Conservation (phyloP, 306 rosid species). For the Citrullus amarus region DNA sequence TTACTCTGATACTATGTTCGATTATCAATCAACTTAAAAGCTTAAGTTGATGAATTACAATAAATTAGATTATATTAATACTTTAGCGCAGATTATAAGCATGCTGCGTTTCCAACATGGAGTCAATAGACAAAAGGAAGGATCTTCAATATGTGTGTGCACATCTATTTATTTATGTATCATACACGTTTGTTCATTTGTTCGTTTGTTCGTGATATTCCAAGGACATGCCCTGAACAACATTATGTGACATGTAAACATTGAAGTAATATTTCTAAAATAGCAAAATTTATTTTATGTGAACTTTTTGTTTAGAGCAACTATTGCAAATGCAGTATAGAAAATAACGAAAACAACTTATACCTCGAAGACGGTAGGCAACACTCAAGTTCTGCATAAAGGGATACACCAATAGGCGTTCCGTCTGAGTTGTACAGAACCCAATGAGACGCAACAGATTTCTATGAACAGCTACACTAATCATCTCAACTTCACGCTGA, state of each 20-base stretch:
- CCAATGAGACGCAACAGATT: conserved; percentile 84
- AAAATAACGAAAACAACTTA: neutral
- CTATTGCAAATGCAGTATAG: neutral
- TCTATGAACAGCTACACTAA: conserved; percentile 91
- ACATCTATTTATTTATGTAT: neutral
- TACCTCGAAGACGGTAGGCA: conserved; percentile 89
- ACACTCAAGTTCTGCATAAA: conserved; percentile 97
- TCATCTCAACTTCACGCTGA: conserved; percentile 99
- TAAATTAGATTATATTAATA: too few species aligned
- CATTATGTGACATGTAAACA: neutral
- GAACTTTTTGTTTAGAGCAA: neutral
- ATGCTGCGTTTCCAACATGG: neutral
- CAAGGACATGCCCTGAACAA: neutral
- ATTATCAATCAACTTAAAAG: neutral
- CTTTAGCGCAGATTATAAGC: neutral
- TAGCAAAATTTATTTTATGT: neutral
- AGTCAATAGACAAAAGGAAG: neutral
- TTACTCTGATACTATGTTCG: too few species aligned
- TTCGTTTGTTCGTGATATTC: neutral
- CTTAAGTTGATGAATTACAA: neutral
- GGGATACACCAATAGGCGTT: conserved; percentile 91
- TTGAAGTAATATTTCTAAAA: neutral
- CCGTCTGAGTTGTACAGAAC: conserved; percentile 86
- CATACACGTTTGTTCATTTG: neutral
- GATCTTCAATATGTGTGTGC: too few species aligned